phyloP scores from a whole-genome alignment of 768 basidiomycete species.

The Basidioascus undulatus region DNA sequence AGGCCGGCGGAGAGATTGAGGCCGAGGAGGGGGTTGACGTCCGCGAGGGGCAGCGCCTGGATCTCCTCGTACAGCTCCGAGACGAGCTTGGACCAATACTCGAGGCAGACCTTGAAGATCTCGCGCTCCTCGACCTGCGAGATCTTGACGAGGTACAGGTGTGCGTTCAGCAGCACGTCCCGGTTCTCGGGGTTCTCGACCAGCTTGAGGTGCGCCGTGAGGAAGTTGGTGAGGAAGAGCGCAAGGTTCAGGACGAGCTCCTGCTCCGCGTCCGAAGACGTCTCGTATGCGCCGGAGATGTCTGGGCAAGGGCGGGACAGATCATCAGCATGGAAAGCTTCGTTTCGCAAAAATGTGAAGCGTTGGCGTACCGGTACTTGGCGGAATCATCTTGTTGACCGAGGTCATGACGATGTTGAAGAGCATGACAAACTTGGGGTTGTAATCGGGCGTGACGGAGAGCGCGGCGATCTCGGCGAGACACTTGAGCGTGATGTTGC shows the following conservation, averaged over 20 bases:
- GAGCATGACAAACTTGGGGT: conserved; percentile 87
- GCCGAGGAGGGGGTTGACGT: conserved; percentile 51
- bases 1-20: too few species aligned
- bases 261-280: conserved; percentile 75
- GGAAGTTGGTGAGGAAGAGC: conserved; percentile 91
- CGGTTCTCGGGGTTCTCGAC: conserved; percentile 77
- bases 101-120: conserved; percentile 96
- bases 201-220: conserved; percentile 74
- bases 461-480: conserved; percentile 87
- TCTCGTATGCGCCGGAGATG: conserved; percentile 72
- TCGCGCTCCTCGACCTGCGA: conserved; percentile 96
- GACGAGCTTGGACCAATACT: conserved; percentile 92
- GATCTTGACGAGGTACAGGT: conserved; percentile 94
- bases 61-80: conserved; percentile 94
- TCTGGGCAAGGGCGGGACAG: conserved; percentile 19
- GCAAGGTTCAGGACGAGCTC: conserved; percentile 92
- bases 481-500: conserved; percentile 89
- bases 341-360: not conserved
- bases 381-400: conserved; percentile 78
- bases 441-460: conserved; percentile 86
- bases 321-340: not conserved
- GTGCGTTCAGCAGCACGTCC: conserved; percentile 83
- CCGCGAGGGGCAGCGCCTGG: conserved; percentile 66
- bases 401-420: conserved; percentile 98
- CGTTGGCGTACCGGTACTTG: conserved; percentile 36